Base-by-base conservation (phyloP, 148 eudicot species). In the Persicaria maculosa region DNA sequence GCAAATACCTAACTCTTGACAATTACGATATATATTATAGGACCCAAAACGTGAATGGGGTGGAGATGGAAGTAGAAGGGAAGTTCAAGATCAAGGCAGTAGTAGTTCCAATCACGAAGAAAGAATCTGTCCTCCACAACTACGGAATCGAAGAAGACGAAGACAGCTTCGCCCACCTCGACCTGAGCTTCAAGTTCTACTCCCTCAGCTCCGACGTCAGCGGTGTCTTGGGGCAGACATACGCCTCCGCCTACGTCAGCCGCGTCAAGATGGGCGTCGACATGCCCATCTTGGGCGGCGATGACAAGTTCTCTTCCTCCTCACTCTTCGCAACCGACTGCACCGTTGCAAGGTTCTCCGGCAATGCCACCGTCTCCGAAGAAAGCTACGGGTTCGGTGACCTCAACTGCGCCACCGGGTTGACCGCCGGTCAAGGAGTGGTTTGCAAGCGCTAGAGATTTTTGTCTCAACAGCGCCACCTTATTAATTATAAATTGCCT, bases 71-170 rank as follows among this genome's bases (percentile, higher is more conserved):
- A 11, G 73, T 36, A 4, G 19, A 71, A 53, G 73, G 54, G 17
- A 71, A 71, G 53, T 71, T 71, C 53, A 71, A 71, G 73, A 71
- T 71, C 73, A 71, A 71, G 43, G 73, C 54, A 31, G 54, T 17
- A 17, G 73, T 71, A 12, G 73, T 71, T 8, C 73, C 73, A 14
- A 71, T 71, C 50, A 71, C 73, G 6, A 11, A 71, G 2, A 47
- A 71, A 14, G 73, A 71, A 47, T 71, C 73, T 0, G 0, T 71
- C 73, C 50, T 71, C 36, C 73, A 71, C 12, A 71, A 47, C 73
- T 71, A 71, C 6, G 73, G 73, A 48, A 71, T 71, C 15, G n/a
- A 65, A 0, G 6, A 19, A 9, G 73, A 47, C 16, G 40, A 71
- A 0, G 10, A 71, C 5, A 7, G 53, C 54, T 71, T 71, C 1